Base-by-base conservation (phyloP, 805 yeast species). In the Candida germanica region DNA sequence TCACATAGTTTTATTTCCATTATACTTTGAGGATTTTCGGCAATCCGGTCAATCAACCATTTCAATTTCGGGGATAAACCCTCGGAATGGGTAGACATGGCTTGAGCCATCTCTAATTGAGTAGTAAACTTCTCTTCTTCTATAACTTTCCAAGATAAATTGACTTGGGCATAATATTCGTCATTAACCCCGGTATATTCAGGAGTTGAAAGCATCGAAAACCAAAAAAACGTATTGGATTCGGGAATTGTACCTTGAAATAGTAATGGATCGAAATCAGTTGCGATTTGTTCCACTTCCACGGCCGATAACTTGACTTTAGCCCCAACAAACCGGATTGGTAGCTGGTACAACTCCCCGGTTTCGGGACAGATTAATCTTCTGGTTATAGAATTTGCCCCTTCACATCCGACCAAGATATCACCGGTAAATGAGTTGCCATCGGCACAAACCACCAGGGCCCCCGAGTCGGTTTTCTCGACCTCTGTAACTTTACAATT, bases 241-340 rank as follows among this genome's bases (percentile, higher is more conserved):
- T 22, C 25, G 4, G 60, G 60, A 6, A 49, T 50, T 1, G 60
- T 55, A 22, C 61, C 61, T 38, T 55, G 62, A 37, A 56, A 56
- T 28, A 55, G 33, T 5, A 56, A 40, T 6, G 58, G 59, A 36
- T 56, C 61, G 33, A 49, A 56, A 9, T 40, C 39, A 6, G 18
- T 29, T 19, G 51, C 39, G 7, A 56, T 36, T 4, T 14, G 16
- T 5, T 42, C 31, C 14, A 42, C 41, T 33, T 56, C 59, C 15
- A 35, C 48, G 9, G 37, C 35, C n/a, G 48, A 41, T 38, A 56
- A 39, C 13, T 40, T 39, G 16, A 55, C 50, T 21, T 49, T 53
- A 22, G 58, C 44, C 1, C 60, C 61, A 23, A 55, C 38, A 36
- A 55, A 55, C 30, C 56, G 38, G 7, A 54, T 43, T 1, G 60